A percentile compares a stretch with the other conserved stretches of the same genome.
These are phyloP conservation scores for Daldinia caldariorum DNA, from an alignment of 495 filamentous ascomycete genomes.

Conservation along the genomic window DNA sequence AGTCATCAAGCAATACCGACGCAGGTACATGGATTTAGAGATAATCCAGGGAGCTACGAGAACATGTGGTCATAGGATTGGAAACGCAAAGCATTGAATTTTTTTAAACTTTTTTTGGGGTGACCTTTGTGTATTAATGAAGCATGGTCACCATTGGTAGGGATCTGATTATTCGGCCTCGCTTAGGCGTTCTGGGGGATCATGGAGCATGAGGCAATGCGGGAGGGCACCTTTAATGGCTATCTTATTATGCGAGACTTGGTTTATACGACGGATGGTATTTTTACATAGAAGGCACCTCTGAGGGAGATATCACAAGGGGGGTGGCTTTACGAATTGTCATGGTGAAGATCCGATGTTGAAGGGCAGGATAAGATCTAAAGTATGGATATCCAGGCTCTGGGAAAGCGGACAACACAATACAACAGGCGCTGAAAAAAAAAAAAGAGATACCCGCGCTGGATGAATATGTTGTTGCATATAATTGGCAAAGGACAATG, in stretches of 20 bases:
- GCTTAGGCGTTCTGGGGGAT: constrained; percentile 32
- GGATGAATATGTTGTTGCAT: constrained; percentile 24
- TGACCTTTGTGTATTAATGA: constrained; percentile 32
- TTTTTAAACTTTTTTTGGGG: no score
- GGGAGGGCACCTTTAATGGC: constrained; percentile 34
- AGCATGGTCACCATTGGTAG: constrained; percentile 14
- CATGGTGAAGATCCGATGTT: constrained; percentile 20
- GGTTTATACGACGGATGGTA: constrained; percentile 23
- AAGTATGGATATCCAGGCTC: constrained; percentile 26
- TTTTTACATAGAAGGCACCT: constrained; percentile 25
- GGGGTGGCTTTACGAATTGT: constrained; percentile 19
- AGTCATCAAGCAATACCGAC: constrained; percentile 34
- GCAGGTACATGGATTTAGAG: constrained; percentile 28
- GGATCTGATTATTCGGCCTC: constrained; percentile 8
- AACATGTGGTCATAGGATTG: constrained; percentile 40
- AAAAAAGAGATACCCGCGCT: constrained; percentile 40
- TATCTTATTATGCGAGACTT: constrained; percentile 10
- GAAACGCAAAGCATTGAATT: neutral
- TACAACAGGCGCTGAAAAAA: constrained; percentile 32
- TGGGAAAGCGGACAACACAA: constrained; percentile 31
- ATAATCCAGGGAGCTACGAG: constrained; percentile 24
- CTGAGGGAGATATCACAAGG: constrained; percentile 20
- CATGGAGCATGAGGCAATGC: constrained; percentile 30
- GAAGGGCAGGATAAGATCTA: constrained; percentile 16
- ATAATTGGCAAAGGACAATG: constrained; percentile 31